Percentiles rank a stretch among this genome's conserved stretches.
Evolutionary conservation across 768 basidiomycete species (phyloP).

Genomic region (Termitomyces sp.): DNA sequence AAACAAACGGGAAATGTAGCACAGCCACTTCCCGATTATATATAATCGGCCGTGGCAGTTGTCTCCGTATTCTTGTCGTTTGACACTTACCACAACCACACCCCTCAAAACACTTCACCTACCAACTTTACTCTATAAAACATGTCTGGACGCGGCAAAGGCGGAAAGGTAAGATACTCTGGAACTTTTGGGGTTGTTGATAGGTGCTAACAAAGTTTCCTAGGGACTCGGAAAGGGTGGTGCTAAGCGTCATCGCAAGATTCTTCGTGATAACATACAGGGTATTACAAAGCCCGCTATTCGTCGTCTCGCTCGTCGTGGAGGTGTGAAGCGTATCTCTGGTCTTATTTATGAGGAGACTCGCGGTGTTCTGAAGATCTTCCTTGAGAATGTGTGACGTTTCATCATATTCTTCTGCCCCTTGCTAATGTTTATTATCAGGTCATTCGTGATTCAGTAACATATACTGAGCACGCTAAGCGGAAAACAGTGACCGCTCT

Average conservation of each 20-base stretch:
- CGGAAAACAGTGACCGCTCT: constrained; percentile 93
- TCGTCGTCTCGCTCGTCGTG: constrained; percentile 8
- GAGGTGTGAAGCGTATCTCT: constrained; percentile 8
- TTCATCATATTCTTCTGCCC: not conserved
- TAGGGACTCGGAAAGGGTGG: constrained; percentile 10
- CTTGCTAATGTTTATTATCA: constrained; percentile 22
- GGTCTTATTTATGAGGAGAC: constrained; percentile 9
- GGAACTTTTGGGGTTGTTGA: no score
- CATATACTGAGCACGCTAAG: constrained; percentile 92
- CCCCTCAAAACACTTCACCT: constrained; percentile 6
- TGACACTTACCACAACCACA: constrained; percentile 26
- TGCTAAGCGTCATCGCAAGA: constrained; percentile 11
- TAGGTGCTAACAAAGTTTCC: not conserved
- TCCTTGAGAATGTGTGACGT: constrained; percentile 7
- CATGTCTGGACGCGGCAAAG: constrained; percentile 11
- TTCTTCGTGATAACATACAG: constrained; percentile 10
- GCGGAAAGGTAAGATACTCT: constrained; percentile 1
- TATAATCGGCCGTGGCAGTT: constrained; percentile 32
- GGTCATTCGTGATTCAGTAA: constrained; percentile 95
- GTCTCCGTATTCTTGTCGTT: constrained; percentile 13
- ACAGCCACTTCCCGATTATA: constrained; percentile 44
- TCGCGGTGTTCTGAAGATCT: constrained; percentile 10
- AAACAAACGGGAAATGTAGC: constrained; percentile 44
- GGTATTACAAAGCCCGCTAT: constrained; percentile 9
- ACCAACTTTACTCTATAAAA: not conserved